phyloP scores from a whole-genome alignment of 2,329 filamentous ascomycete genomes.

The Penicillium sp. region DNA sequence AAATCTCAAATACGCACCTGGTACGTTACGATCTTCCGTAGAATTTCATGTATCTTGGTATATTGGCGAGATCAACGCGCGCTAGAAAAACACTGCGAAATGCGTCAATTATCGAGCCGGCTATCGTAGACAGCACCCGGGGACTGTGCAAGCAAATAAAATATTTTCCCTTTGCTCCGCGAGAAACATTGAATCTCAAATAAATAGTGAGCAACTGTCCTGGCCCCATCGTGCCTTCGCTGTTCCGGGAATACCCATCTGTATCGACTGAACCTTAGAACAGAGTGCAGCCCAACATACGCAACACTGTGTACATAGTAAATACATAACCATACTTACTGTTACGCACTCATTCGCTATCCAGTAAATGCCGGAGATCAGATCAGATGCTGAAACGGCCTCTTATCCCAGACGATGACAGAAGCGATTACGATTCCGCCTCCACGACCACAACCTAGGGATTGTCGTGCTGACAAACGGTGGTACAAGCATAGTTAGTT shows the following conservation, averaged over 20 bases:
- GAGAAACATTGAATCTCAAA: neutral
- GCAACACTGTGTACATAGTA: neutral
- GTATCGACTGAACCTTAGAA: no score
- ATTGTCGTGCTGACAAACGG: no score
- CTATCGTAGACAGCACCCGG: no score
- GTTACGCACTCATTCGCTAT: no score
- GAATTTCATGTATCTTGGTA: neutral
- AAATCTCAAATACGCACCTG: neutral
- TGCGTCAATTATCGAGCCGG: neutral
- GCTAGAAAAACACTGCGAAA: neutral
- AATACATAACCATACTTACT: no score
- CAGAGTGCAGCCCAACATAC: neutral
- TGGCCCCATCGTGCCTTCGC: neutral
- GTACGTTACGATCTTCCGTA: neutral
- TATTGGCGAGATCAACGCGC: neutral
- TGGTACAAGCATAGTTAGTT: no score
- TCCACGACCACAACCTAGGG: no score
- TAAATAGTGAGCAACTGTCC: neutral
- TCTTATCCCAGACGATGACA: no score
- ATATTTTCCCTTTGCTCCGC: neutral
- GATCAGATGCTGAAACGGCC: neutral
- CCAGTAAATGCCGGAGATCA: no score
- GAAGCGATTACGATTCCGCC: no score
- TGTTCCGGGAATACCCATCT: neutral
- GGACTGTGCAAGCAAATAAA: neutral